Percentiles rank a stretch among this genome's conserved stretches.
Conservation (phyloP, 2,329 filamentous ascomycete species). For the Balansia obtecta region DNA sequence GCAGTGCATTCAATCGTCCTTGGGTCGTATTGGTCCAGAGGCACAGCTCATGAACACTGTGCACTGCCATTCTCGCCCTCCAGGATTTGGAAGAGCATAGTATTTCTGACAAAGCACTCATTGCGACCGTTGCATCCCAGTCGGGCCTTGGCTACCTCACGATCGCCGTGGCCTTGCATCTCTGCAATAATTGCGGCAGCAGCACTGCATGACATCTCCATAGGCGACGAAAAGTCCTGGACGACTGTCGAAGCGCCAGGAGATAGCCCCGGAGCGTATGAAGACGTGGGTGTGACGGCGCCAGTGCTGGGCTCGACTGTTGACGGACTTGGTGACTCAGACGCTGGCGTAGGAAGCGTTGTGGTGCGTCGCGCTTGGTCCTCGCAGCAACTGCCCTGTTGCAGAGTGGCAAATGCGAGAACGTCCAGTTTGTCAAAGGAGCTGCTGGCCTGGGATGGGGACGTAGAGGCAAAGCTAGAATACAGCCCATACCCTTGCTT, state of each 20-base stretch:
- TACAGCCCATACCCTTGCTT: neutral
- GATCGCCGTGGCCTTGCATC: constrained; percentile 22
- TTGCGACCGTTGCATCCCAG: constrained; percentile 18
- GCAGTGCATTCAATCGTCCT: too few relatives aligned
- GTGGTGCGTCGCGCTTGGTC: constrained; percentile 12
- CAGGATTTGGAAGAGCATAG: constrained; percentile 22
- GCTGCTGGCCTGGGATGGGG: constrained; percentile 6
- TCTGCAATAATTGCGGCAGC: constrained; percentile 26
- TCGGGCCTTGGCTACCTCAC: constrained; percentile 13
- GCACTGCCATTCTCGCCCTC: constrained; percentile 11
- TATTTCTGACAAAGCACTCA: constrained; percentile 22
- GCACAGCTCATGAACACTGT: constrained; percentile 3
- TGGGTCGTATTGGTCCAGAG: too few relatives aligned
- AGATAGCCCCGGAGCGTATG: constrained; percentile 7
- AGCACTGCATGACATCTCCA: constrained; percentile 22
- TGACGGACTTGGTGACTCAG: constrained; percentile 13
- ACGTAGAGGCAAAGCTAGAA: neutral
- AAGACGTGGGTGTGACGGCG: constrained; percentile 11
- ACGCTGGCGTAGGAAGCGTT: constrained; percentile 10
- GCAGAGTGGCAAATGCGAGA: constrained; percentile 24
- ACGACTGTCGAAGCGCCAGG: constrained; percentile 5
- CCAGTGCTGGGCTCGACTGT: constrained; percentile 12
- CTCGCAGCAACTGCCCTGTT: constrained; percentile 14
- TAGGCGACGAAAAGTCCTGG: constrained; percentile 14
- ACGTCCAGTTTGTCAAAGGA: constrained; percentile 25